These are phyloP conservation scores for Hsuehochloa calcarea DNA, from an alignment of 176 grass and related monocot species.

Conservation along the genomic window DNA sequence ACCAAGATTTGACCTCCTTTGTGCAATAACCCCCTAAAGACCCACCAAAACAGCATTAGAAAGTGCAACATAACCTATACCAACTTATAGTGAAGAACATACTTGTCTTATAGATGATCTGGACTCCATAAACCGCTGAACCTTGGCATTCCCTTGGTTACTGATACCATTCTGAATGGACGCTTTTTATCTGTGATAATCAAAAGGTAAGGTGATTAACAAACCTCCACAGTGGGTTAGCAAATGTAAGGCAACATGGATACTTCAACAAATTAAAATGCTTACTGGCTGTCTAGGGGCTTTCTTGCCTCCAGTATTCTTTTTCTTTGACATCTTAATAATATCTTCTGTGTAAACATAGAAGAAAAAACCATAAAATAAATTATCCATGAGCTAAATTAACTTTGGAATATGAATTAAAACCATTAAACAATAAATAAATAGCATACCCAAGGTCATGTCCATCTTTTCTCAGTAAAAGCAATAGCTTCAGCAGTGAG, in stretches of 20 bases:
- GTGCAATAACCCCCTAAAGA: slow-evolving; percentile 73
- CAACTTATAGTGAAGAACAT: slow-evolving; percentile 15
- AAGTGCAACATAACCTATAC: background rate
- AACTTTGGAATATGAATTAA: background rate
- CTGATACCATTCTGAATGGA: slow-evolving; percentile 57
- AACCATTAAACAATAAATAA: slow-evolving; percentile 7
- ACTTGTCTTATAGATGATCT: slow-evolving; percentile 91
- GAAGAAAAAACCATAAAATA: background rate
- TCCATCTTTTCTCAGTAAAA: slow-evolving; percentile 99
- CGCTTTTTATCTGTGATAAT: slow-evolving; percentile 63
- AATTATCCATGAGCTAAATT: background rate
- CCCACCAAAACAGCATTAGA: slow-evolving; percentile 28
- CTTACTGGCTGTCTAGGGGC: slow-evolving; percentile 65
- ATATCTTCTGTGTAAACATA: slow-evolving; percentile 64
- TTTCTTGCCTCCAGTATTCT: slow-evolving; percentile 55
- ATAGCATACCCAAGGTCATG: slow-evolving; percentile 80
- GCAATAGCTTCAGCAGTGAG: slow-evolving; percentile 72
- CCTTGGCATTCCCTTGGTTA: slow-evolving; percentile 57
- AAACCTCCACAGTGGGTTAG: background rate
- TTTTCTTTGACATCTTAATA: slow-evolving; percentile 99
- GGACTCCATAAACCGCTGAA: slow-evolving; percentile 61
- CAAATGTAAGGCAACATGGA: slow-evolving; percentile 1
- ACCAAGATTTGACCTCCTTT: slow-evolving; percentile 85
- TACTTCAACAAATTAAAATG: slow-evolving; percentile 18
- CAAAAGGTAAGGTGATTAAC: background rate